Evolutionary conservation across 1,284 basidiomycete species (phyloP).

Genomic region (Cryptococcus sp.): DNA sequence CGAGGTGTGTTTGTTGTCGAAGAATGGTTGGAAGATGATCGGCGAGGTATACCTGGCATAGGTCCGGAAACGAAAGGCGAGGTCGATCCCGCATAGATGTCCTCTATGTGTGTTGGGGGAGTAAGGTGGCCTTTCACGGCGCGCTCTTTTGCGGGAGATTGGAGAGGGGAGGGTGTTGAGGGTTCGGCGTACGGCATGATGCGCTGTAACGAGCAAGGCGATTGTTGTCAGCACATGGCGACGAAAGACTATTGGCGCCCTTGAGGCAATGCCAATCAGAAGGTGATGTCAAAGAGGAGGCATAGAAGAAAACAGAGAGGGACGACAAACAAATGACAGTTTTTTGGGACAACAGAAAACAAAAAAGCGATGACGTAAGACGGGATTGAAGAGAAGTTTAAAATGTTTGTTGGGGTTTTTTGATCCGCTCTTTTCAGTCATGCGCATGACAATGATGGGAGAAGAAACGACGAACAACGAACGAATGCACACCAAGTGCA

Average conservation of each 20-base stretch:
- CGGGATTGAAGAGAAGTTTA: neutral
- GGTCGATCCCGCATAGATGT: slow-evolving; percentile 24
- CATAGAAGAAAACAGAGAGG: neutral
- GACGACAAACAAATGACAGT: neutral
- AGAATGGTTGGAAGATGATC: slow-evolving; percentile 29
- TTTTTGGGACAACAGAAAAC: neutral
- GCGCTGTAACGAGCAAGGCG: slow-evolving; percentile 1
- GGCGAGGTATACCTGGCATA: slow-evolving; percentile 47
- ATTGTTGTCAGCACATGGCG: slow-evolving; percentile 17
- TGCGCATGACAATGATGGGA: too few species aligned
- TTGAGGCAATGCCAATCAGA: too few species aligned
- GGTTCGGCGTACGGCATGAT: slow-evolving; percentile 52
- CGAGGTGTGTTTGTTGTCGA: slow-evolving; percentile 30
- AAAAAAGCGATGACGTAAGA: neutral
- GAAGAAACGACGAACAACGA: too few species aligned
- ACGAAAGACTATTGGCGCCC: neutral
- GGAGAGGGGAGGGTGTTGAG: slow-evolving; percentile 34
- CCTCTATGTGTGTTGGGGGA: slow-evolving; percentile 29
- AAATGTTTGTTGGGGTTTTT: too few species aligned
- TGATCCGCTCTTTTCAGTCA: too few species aligned
- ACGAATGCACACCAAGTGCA: too few species aligned
- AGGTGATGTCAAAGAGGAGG: neutral
- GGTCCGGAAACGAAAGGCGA: slow-evolving; percentile 23
- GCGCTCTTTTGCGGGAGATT: slow-evolving; percentile 34
- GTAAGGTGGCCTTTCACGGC: slow-evolving; percentile 21